A percentile compares a stretch with the other conserved stretches of the same genome.
Conservation (phyloP, 2,329 filamentous ascomycete genomes). For the Calonectria pseudoreteaudii region DNA sequence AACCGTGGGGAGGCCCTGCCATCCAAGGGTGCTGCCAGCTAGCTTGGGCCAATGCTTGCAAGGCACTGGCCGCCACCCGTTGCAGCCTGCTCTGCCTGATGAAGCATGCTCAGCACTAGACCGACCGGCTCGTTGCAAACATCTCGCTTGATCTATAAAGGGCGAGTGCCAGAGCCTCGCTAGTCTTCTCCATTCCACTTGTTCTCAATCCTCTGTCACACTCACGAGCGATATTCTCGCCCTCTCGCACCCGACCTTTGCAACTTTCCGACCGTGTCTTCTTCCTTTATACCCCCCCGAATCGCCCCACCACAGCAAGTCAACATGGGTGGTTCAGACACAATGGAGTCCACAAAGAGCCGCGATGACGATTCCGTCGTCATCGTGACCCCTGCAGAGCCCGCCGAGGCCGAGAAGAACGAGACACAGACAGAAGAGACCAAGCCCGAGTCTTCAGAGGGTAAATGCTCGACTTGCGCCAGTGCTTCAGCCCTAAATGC, state of each 20-base stretch:
- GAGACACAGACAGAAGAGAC: constrained; percentile 28
- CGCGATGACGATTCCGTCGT: constrained; percentile 32
- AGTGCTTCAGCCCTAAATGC: not conserved
- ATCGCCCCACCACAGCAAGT: not conserved
- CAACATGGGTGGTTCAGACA: constrained; percentile 25
- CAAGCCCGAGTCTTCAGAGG: constrained; percentile 26
- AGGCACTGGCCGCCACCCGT: not conserved
- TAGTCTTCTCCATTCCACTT: not conserved
- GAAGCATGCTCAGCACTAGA: not conserved
- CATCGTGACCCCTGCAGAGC: constrained; percentile 37
- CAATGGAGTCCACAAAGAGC: constrained; percentile 37
- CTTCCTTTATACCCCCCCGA: not conserved
- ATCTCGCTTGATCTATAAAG: not conserved
- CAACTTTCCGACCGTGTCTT: not conserved
- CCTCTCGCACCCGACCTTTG: not conserved
- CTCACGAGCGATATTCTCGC: not conserved
- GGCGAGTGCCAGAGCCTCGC: not conserved
- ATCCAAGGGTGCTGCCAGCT: not conserved
- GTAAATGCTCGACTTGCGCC: constrained; percentile 3
- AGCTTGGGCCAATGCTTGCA: not conserved
- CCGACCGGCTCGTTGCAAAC: not conserved
- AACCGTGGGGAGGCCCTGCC: not conserved
- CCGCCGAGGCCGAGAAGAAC: constrained; percentile 25
- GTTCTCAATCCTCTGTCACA: not conserved
- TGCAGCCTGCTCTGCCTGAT: not conserved